Conservation (phyloP, 805 yeast genomes). For the Spathaspora boniae region DNA sequence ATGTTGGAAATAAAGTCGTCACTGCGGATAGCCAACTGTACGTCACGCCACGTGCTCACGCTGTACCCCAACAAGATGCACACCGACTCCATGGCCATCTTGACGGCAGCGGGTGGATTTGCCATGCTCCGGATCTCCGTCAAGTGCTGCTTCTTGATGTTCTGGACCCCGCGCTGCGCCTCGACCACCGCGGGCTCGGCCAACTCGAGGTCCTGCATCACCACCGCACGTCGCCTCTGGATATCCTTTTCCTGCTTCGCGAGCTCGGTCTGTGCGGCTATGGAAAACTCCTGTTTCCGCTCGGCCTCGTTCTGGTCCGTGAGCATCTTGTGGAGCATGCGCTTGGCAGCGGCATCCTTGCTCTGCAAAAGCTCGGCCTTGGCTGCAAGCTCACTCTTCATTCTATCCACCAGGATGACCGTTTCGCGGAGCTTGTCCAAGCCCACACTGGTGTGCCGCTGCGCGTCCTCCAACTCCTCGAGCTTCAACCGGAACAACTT, state of each 20-base stretch:
- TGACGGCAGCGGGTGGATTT: slow-evolving; percentile 87
- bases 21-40: slow-evolving; percentile 70
- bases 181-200: slow-evolving; percentile 85
- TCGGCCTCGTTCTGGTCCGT: slow-evolving; percentile 90
- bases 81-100: slow-evolving; percentile 81
- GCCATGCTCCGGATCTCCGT: slow-evolving; percentile 86
- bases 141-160: slow-evolving; percentile 86
- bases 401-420: slow-evolving; percentile 61
- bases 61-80: slow-evolving; percentile 76
- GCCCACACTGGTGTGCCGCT: slow-evolving; percentile 71
- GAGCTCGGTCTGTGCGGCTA: slow-evolving; percentile 68
- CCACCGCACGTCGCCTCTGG: slow-evolving; percentile 48
- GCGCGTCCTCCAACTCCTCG: slow-evolving; percentile 54
- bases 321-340: slow-evolving; percentile 71
- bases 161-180: slow-evolving; percentile 87
- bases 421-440: slow-evolving; percentile 74
- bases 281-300: slow-evolving; percentile 79
- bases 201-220: slow-evolving; percentile 58
- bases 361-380: slow-evolving; percentile 47
- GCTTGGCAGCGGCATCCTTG: slow-evolving; percentile 68
- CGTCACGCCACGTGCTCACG: slow-evolving; percentile 73
- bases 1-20: slow-evolving; percentile 87
- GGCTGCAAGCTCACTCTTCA: slow-evolving; percentile 50
- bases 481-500: slow-evolving; percentile 41
- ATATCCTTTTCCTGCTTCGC: slow-evolving; percentile 64